Evolutionary conservation across 768 basidiomycete species (phyloP).

Genomic region (Myochromella boudieri): DNA sequence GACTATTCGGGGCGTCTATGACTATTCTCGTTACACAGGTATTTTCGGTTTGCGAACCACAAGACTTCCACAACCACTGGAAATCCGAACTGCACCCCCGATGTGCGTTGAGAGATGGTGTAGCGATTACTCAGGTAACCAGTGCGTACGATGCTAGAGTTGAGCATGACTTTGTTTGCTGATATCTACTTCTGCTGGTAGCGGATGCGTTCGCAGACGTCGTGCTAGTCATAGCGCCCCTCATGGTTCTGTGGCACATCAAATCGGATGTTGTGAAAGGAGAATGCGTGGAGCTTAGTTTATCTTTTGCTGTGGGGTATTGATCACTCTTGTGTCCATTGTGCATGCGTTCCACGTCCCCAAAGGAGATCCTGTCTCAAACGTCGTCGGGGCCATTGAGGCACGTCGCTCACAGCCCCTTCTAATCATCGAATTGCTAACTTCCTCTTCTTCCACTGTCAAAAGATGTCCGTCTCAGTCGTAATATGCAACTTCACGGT

Average conservation of each 20-base stretch:
- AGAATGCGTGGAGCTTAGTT: conserved; percentile 2
- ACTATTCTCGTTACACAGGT: background rate
- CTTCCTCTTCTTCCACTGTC: too few relatives aligned
- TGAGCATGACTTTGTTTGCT: background rate
- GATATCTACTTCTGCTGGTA: background rate
- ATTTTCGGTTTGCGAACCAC: background rate
- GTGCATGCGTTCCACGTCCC: conserved; percentile 9
- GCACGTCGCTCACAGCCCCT: too few relatives aligned
- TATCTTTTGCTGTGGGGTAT: conserved; percentile 8
- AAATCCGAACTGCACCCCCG: conserved; percentile 4
- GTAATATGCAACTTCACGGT: too few relatives aligned
- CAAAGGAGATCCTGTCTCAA: background rate
- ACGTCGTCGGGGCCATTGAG: conserved; percentile 6
- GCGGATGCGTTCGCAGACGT: conserved; percentile 14
- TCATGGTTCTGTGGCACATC: conserved; percentile 7
- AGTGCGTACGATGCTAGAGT: background rate
- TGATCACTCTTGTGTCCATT: conserved; percentile 9
- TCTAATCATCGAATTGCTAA: too few relatives aligned
- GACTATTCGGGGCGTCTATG: background rate
- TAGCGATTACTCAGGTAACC: conserved; percentile 5
- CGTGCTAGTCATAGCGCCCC: conserved; percentile 1
- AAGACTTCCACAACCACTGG: conserved; percentile 14
- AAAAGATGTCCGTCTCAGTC: too few relatives aligned
- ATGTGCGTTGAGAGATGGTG: conserved; percentile 5
- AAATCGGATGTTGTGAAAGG: conserved; percentile 4